Conservation (phyloP, 1,284 basidiomycete genomes). For the Melampsora larici-populina region DNA sequence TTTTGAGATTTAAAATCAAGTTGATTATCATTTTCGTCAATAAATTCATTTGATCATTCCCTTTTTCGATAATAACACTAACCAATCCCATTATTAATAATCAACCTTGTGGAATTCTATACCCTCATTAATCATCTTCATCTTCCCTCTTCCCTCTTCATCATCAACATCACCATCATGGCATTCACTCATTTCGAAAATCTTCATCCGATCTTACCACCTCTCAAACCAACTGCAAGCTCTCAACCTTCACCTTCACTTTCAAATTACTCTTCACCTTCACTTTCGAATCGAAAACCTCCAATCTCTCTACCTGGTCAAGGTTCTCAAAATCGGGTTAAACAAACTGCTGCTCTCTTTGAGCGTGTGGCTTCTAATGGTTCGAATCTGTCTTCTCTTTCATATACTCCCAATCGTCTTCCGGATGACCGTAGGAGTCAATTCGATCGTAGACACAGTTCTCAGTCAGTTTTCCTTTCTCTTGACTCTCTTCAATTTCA, state of each 20-base stretch:
- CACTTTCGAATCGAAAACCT: background rate
- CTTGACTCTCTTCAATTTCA: background rate
- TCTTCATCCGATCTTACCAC: background rate
- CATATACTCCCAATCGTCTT: background rate
- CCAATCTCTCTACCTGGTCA: background rate
- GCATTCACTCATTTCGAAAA: no score
- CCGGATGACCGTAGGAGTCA: background rate
- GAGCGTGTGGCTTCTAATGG: background rate
- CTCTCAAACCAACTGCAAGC: background rate
- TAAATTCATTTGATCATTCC: no score
- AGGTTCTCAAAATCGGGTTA: background rate
- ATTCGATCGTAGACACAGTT: background rate
- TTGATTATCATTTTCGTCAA: no score
- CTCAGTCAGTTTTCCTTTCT: background rate
- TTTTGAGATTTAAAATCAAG: no score
- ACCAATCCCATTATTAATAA: no score
- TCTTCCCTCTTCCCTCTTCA: background rate
- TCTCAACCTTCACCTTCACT: background rate
- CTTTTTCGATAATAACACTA: no score
- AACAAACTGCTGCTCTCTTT: slow-evolving; percentile 8
- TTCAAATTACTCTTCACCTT: background rate
- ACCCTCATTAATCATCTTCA: background rate
- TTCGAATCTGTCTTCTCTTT: background rate
- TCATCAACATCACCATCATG: background rate
- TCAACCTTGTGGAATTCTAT: no score